Conservation (phyloP, 2,329 filamentous ascomycete genomes). For the Colletotrichum chlorophyti region DNA sequence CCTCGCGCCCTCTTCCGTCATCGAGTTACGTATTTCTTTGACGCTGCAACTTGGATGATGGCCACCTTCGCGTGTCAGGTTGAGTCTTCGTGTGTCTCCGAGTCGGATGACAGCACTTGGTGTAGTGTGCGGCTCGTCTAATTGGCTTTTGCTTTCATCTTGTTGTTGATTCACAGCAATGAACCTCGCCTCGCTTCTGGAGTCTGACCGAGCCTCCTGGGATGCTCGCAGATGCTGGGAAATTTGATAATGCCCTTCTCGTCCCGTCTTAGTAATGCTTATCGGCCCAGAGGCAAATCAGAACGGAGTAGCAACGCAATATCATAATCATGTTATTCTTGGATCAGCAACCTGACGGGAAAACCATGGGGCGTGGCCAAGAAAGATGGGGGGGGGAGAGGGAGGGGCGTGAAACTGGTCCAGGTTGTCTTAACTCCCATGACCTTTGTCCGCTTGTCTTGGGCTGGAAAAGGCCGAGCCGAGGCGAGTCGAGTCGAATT, state of each 20-base stretch:
- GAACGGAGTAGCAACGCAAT: background rate
- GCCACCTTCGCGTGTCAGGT: conserved; percentile 24
- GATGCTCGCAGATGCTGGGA: conserved; percentile 14
- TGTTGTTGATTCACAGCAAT: conserved; percentile 3
- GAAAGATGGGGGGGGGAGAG: too few species aligned
- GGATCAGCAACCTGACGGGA: background rate
- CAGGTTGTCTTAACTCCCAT: conserved; percentile 12
- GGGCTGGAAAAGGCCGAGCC: background rate
- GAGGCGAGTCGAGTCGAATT: background rate
- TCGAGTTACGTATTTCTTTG: too few species aligned
- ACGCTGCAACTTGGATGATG: background rate
- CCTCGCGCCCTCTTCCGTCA: too few species aligned
- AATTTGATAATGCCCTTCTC: conserved; percentile 17
- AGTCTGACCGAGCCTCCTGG: background rate
- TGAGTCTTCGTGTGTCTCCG: too few species aligned
- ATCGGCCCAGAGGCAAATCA: background rate
- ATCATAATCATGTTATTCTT: conserved; percentile 14
- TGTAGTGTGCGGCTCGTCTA: background rate
- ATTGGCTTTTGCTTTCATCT: background rate
- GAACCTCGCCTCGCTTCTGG: background rate
- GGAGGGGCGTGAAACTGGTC: background rate
- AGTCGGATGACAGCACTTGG: too few species aligned
- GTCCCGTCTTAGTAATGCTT: background rate
- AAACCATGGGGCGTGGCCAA: background rate
- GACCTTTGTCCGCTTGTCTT: background rate